phyloP scores from a whole-genome alignment of 352 stramenopile species.

The Phytophthora megakarya region DNA sequence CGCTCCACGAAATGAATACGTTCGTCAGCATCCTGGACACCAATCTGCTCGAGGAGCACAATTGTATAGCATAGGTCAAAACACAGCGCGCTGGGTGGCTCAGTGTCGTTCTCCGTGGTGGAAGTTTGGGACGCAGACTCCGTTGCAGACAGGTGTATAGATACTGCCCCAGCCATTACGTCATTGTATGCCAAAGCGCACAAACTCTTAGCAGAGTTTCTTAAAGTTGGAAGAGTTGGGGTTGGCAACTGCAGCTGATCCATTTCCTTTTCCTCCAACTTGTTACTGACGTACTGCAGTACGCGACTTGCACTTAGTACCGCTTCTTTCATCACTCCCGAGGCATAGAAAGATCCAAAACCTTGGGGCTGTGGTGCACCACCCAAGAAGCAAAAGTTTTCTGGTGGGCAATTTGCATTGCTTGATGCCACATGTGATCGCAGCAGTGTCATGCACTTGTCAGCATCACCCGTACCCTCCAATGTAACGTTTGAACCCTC shows the following conservation, averaged over 20 bases:
- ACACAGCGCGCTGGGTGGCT: slow-evolving; percentile 39
- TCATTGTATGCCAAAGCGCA: slow-evolving; percentile 42
- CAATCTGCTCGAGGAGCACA: slow-evolving; percentile 64
- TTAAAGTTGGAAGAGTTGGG: slow-evolving; percentile 45
- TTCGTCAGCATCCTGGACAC: slow-evolving; percentile 52
- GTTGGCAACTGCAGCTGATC: slow-evolving; percentile 48
- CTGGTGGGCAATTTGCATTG: slow-evolving; percentile 57
- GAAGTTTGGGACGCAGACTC: slow-evolving; percentile 2
- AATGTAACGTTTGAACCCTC: slow-evolving; percentile 33
- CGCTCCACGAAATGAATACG: slow-evolving; percentile 63
- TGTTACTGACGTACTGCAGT: slow-evolving; percentile 31
- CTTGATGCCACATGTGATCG: slow-evolving; percentile 44
- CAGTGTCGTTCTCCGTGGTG: slow-evolving; percentile 15
- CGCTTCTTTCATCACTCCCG: slow-evolving; percentile 38
- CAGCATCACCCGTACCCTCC: slow-evolving; percentile 46
- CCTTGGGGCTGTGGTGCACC: slow-evolving; percentile 50
- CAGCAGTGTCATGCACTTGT: slow-evolving; percentile 52
- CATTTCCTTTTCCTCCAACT: slow-evolving; percentile 10
- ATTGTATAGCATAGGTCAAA: slow-evolving; percentile 69
- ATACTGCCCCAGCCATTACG: slow-evolving; percentile 8
- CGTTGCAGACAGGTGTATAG: background rate
- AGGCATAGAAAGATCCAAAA: slow-evolving; percentile 54
- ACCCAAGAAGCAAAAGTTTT: slow-evolving; percentile 58
- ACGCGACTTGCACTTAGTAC: slow-evolving; percentile 38
- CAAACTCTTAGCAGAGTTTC: slow-evolving; percentile 40